Conservation (phyloP, 306 rosid species). For the Canavalia ensiformis region DNA sequence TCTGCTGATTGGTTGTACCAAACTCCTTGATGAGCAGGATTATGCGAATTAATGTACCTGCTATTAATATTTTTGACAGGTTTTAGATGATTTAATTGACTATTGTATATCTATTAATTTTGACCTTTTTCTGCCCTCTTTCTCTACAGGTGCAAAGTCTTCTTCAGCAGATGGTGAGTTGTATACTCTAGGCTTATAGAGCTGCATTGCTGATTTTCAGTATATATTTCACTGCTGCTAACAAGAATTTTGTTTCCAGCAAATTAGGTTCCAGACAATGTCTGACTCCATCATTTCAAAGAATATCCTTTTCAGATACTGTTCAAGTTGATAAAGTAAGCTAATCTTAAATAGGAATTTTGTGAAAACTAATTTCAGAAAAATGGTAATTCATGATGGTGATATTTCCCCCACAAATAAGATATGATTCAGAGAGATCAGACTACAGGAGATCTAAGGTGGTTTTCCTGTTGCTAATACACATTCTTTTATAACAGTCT, state of each 20-base stretch:
- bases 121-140: slow-evolving; percentile 34
- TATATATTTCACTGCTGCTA: slow-evolving; percentile 44
- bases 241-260: slow-evolving; percentile 63
- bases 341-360: neutral
- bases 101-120: slow-evolving; percentile 1
- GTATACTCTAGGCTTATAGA: slow-evolving; percentile 30
- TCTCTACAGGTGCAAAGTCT: slow-evolving; percentile 82
- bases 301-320: slow-evolving; percentile 70
- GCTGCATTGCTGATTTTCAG: slow-evolving; percentile 39
- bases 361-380: slow-evolving; percentile 15
- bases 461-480: neutral
- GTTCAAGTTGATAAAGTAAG: slow-evolving; percentile 19
- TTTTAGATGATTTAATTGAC: slow-evolving; percentile 25
- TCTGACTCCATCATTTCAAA: slow-evolving; percentile 82
- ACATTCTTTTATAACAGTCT: neutral
- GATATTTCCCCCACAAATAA: neutral
- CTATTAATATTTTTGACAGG: neutral
- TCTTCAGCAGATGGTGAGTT: slow-evolving; percentile 98
- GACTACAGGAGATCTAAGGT: slow-evolving; percentile 11
- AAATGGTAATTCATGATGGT: slow-evolving; percentile 6
- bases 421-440: neutral
- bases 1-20: neutral
- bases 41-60: slow-evolving; percentile 24
- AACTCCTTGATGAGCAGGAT: neutral
- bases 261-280: slow-evolving; percentile 84